phyloP scores from a whole-genome alignment of 1,139 yeast species.

The Candida albicans region DNA sequence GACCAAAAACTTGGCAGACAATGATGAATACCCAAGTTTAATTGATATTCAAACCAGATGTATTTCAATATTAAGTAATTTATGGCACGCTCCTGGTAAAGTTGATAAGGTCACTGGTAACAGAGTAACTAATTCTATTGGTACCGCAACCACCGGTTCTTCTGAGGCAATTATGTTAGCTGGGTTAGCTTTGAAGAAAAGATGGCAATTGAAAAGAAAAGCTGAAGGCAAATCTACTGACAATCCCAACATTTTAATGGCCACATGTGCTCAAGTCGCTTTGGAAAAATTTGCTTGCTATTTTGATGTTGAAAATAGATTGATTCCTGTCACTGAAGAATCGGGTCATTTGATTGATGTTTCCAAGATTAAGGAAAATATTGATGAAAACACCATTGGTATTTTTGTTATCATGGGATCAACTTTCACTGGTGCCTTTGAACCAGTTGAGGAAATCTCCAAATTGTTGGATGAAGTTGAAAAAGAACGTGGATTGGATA shows the following conservation, averaged over 20 bases:
- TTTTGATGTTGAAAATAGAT: constrained; percentile 85
- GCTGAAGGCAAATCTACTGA: constrained; percentile 58
- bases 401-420: constrained; percentile 86
- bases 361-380: constrained; percentile 54
- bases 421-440: constrained; percentile 91
- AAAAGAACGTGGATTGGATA: constrained; percentile 61
- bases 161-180: constrained; percentile 94
- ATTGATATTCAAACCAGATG: constrained; percentile 81
- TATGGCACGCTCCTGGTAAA: constrained; percentile 74
- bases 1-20: constrained; percentile 87
- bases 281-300: constrained; percentile 91
- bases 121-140: constrained; percentile 52
- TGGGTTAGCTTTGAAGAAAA: constrained; percentile 87
- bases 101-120: constrained; percentile 28
- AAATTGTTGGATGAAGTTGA: constrained; percentile 67
- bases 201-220: constrained; percentile 72
- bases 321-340: constrained; percentile 62
- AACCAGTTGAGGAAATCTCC: constrained; percentile 64
- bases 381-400: constrained; percentile 93
- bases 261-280: constrained; percentile 94
- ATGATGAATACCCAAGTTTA: constrained; percentile 89
- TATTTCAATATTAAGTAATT: constrained; percentile 70
- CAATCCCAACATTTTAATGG: constrained; percentile 88
- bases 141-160: constrained; percentile 92
- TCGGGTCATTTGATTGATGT: constrained; percentile 68